These are phyloP conservation scores for Penicillium salamii DNA, from an alignment of 495 filamentous ascomycete species.

Conservation along the genomic window DNA sequence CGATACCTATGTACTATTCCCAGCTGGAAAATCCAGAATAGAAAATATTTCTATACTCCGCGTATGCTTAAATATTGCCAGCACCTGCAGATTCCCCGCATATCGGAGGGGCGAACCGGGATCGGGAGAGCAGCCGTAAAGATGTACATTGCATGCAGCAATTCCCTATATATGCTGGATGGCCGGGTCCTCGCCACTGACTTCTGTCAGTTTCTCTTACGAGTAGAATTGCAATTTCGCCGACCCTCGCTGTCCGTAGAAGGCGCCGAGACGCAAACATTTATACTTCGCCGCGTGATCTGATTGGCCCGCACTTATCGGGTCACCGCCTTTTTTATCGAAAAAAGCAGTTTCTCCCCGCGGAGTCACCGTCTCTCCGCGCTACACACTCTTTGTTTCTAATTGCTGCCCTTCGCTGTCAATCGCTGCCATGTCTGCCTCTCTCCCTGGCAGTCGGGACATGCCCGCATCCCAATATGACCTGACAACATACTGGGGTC, in stretches of 20 bases:
- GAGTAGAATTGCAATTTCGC: too few relatives aligned
- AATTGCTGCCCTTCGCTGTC: too few relatives aligned
- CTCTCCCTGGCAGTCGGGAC: slow-evolving; percentile 80
- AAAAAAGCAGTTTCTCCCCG: slow-evolving; percentile 20
- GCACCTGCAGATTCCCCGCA: slow-evolving; percentile 7
- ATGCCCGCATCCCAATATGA: slow-evolving; percentile 90
- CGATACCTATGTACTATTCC: slow-evolving; percentile 40
- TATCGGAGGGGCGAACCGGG: slow-evolving; percentile 7
- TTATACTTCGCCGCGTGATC: not conserved
- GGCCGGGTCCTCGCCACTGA: not conserved
- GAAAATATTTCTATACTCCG: slow-evolving; percentile 2
- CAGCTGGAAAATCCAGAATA: slow-evolving; percentile 12
- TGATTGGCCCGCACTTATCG: slow-evolving; percentile 37
- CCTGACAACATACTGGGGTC: slow-evolving; percentile 89
- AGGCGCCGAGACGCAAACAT: not conserved
- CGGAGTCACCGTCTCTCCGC: slow-evolving; percentile 13
- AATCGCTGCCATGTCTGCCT: slow-evolving; percentile 69
- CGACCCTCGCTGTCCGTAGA: not conserved
- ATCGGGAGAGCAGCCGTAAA: slow-evolving; percentile 6
- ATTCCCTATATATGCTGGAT: not conserved
- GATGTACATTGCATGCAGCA: not conserved
- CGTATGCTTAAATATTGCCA: not conserved
- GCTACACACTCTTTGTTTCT: slow-evolving; percentile 7
- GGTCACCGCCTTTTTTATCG: slow-evolving; percentile 38
- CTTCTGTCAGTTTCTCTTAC: too few relatives aligned